Percentiles rank a stretch among this genome's conserved stretches.
Conservation (phyloP, 1,284 basidiomycete genomes). For the Ustilago lituana region DNA sequence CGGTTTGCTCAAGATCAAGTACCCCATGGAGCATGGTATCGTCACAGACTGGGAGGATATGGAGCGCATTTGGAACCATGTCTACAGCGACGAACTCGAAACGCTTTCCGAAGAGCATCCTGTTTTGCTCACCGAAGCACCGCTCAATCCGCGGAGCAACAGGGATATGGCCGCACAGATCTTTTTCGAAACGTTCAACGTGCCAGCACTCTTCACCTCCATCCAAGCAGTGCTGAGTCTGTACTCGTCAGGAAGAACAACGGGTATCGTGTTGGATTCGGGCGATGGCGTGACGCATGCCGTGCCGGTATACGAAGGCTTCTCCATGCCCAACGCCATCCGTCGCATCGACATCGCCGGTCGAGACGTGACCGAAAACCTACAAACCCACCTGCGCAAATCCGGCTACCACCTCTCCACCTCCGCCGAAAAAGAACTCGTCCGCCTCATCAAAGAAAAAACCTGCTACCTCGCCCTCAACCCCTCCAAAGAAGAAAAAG, state of each 20-base stretch:
- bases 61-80: conserved; percentile 66
- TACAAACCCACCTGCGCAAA: conserved; percentile 92
- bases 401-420: conserved; percentile 94
- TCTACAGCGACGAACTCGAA: conserved; percentile 65
- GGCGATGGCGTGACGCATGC: conserved; percentile 99
- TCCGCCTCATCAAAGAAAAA: conserved; percentile 97
- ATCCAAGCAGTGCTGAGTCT: conserved; percentile 96
- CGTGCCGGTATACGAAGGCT: conserved; percentile 98
- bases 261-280: conserved; percentile 97
- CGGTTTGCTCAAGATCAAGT: conserved; percentile 63
- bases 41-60: conserved; percentile 67
- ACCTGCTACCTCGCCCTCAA: conserved; percentile 93
- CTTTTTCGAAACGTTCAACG: conserved; percentile 98
- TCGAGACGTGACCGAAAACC: conserved; percentile 91
- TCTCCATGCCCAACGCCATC: conserved; percentile 98
- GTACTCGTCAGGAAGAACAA: conserved; percentile 98
- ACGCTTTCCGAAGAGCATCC: conserved; percentile 77
- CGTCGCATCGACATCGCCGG: conserved; percentile 94
- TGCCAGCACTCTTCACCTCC: conserved; percentile 94
- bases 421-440: conserved; percentile 95
- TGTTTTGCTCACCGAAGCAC: conserved; percentile 89
- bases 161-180: conserved; percentile 95
- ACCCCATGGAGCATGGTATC: conserved; percentile 67
- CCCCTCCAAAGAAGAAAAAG: conserved; percentile 94
- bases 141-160: conserved; percentile 91